These are phyloP conservation scores for Hamigera avellanea DNA, from an alignment of 495 filamentous ascomycete genomes.

Conservation along the genomic window DNA sequence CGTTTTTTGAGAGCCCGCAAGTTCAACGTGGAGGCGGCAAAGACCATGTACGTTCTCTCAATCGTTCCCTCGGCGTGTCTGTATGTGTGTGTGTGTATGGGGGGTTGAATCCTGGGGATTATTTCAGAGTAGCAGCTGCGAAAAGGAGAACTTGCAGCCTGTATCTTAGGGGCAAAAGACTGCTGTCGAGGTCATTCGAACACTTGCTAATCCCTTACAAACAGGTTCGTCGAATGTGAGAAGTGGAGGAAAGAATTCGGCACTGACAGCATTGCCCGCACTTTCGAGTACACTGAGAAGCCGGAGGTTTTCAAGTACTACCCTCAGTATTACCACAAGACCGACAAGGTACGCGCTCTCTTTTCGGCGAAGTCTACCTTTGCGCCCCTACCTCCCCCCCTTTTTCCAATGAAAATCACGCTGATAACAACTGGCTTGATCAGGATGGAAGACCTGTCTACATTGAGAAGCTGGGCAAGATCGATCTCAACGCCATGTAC, in stretches of 20 bases:
- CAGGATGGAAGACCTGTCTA: constrained; percentile 95
- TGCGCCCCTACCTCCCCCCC: background rate
- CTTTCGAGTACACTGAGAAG: constrained; percentile 87
- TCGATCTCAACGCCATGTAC: constrained; percentile 81
- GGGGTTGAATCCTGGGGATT: too few relatives aligned
- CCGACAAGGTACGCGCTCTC: constrained; percentile 63
- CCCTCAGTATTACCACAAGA: constrained; percentile 99
- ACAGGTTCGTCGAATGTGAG: constrained; percentile 83
- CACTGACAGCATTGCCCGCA: constrained; percentile 71
- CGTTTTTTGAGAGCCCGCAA: constrained; percentile 90
- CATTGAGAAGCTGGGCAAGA: constrained; percentile 91
- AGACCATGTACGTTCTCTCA: constrained; percentile 62
- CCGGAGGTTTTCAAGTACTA: constrained; percentile 81
- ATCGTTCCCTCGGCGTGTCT: constrained; percentile 2
- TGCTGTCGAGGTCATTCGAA: background rate
- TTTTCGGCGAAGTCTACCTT: background rate
- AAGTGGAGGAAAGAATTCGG: constrained; percentile 81
- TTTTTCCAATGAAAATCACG: background rate
- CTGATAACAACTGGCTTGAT: background rate
- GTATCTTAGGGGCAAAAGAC: too few relatives aligned
- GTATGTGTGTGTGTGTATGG: background rate
- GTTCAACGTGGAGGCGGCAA: constrained; percentile 74
- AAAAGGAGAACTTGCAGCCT: too few relatives aligned
- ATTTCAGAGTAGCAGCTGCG: too few relatives aligned
- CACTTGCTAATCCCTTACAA: background rate